phyloP scores from a whole-genome alignment of 805 yeast genomes.

The Middelhovenomyces tepae region DNA sequence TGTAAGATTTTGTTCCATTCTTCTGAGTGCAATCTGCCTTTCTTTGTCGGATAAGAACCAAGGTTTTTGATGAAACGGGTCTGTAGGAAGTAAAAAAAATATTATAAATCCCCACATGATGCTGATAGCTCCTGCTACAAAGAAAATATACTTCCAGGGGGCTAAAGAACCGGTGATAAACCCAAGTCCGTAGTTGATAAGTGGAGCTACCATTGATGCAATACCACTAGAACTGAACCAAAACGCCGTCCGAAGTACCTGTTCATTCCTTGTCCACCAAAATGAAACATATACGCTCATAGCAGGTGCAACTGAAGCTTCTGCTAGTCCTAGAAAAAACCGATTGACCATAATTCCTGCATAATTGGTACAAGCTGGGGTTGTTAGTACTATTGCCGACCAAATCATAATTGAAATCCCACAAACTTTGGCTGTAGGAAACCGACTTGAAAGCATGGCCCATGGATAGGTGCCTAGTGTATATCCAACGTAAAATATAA shows the following conservation, averaged over 20 bases:
- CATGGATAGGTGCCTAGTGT: conserved; percentile 26
- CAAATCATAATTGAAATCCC: conserved; percentile 29
- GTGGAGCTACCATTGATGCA: conserved; percentile 28
- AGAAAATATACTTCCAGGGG: conserved; percentile 43
- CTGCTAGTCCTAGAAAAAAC: conserved; percentile 13
- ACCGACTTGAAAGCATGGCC: conserved; percentile 7
- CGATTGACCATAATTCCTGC: conserved; percentile 20
- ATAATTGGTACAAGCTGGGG: conserved; percentile 38
- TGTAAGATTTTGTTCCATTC: conserved; percentile 30
- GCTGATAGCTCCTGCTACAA: conserved; percentile 44
- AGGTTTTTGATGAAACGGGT: conserved; percentile 48
- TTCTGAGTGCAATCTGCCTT: conserved; percentile 40
- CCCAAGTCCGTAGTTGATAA: conserved; percentile 39
- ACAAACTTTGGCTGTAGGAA: conserved; percentile 23
- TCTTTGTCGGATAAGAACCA: conserved; percentile 39
- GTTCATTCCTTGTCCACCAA: conserved; percentile 9
- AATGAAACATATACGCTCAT: conserved; percentile 9
- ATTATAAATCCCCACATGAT: conserved; percentile 28
- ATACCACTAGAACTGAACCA: conserved; percentile 22
- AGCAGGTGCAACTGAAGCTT: conserved; percentile 9
- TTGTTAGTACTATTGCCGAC: conserved; percentile 31
- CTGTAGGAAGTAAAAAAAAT: conserved; percentile 40
- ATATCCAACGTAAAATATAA: conserved; percentile 37
- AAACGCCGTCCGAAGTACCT: conserved; percentile 6
- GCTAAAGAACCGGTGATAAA: conserved; percentile 34